These are phyloP conservation scores for Penstemon barbatus DNA, from an alignment of 257 asterid species.

Conservation along the genomic window DNA sequence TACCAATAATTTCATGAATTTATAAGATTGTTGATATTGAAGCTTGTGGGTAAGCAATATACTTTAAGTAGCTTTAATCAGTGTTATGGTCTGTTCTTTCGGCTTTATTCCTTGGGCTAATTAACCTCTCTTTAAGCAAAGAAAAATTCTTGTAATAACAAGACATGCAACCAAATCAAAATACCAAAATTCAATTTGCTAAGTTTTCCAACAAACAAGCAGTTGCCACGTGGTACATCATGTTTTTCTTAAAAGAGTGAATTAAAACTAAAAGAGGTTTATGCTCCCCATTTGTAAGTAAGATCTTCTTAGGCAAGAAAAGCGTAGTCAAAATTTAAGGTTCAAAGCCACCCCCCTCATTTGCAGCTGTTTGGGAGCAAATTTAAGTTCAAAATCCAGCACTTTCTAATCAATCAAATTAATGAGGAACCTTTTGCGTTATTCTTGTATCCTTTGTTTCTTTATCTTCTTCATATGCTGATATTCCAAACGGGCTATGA, in stretches of 20 bases:
- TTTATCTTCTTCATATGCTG: conserved; percentile 20
- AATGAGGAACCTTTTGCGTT: conserved; percentile 26
- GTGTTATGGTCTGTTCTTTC: conserved; percentile 38
- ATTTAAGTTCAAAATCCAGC: conserved; percentile 32
- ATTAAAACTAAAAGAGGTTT: conserved; percentile 6
- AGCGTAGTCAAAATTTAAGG: conserved; percentile 57
- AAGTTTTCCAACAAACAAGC: conserved; percentile 19
- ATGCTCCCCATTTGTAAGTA: conserved; percentile 24
- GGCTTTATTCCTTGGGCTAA: conserved; percentile 55
- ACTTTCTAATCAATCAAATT: conserved; percentile 29
- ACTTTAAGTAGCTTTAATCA: conserved; percentile 44
- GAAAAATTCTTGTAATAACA: conserved; percentile 51
- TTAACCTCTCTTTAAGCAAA: conserved; percentile 58
- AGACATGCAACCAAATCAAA: conserved; percentile 25
- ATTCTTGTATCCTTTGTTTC: conserved; percentile 30
- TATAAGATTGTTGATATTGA: not conserved
- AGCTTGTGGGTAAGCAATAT: conserved; percentile 35
- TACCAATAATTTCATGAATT: not conserved
- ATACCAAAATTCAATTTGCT: not conserved
- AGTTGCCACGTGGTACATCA: conserved; percentile 29
- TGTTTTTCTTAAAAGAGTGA: not conserved
- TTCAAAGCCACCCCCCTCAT: conserved; percentile 30
- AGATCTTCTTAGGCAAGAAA: conserved; percentile 50
- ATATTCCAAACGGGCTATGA: conserved; percentile 34
- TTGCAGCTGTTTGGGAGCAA: conserved; percentile 16